These are phyloP conservation scores for Curvularia hawaiiensis DNA, from an alignment of 2,329 filamentous ascomycete genomes.

Conservation along the genomic window DNA sequence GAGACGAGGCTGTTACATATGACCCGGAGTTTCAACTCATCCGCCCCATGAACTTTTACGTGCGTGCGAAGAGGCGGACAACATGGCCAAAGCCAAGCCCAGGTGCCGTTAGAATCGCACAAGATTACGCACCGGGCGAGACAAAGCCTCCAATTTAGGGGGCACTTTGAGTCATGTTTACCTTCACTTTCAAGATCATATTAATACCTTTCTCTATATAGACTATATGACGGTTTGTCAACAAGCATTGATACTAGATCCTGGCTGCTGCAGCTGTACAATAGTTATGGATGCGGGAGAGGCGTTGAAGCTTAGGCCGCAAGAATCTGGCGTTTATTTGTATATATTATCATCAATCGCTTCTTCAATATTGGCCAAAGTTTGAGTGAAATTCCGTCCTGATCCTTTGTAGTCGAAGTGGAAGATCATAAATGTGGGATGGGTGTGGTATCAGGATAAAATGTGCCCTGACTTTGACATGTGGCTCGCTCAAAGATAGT, in stretches of 20 bases:
- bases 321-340: too few species aligned
- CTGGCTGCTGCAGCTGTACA: not conserved
- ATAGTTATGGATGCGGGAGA: too few species aligned
- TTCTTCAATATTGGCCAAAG: too few species aligned
- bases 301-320: too few species aligned
- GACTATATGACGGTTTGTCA: not conserved
- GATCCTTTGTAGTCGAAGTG: too few species aligned
- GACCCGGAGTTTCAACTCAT: constrained; percentile 23
- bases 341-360: too few species aligned
- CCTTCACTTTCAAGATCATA: not conserved
- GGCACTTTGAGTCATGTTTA: not conserved
- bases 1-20: constrained; percentile 14
- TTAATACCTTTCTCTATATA: not conserved
- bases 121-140: constrained; percentile 19
- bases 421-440: too few species aligned
- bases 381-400: too few species aligned
- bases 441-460: too few species aligned
- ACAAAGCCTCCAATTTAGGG: constrained; percentile 12
- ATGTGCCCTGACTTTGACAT: too few species aligned
- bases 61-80: constrained; percentile 17
- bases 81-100: constrained; percentile 14
- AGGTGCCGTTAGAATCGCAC: constrained; percentile 17
- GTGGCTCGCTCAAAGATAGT: too few species aligned
- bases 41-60: constrained; percentile 21
- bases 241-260: not conserved